A percentile compares a stretch with the other conserved stretches of the same genome.
phyloP scores from a whole-genome alignment of 2,329 filamentous ascomycete genomes.

The Metarhizium sp. region DNA sequence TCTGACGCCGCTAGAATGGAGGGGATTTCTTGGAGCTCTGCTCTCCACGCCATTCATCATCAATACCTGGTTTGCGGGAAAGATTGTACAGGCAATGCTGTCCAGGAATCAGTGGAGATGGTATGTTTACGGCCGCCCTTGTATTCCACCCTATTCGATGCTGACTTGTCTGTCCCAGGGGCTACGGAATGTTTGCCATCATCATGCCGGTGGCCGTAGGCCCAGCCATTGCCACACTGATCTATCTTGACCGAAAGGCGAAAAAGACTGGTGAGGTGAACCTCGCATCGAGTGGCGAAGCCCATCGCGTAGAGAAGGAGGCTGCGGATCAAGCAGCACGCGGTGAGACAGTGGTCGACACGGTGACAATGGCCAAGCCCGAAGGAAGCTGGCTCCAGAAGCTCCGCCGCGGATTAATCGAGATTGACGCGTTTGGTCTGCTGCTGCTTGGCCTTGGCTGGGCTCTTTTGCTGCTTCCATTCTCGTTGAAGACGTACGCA shows the following conservation, averaged over 20 bases:
- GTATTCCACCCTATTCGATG: background rate
- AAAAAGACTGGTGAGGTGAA: constrained; percentile 36
- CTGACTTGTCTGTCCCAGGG: constrained; percentile 30
- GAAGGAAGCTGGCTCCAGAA: constrained; percentile 14
- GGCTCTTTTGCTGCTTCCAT: constrained; percentile 56
- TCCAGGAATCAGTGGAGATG: constrained; percentile 17
- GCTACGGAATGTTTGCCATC: constrained; percentile 51
- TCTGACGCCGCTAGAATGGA: constrained; percentile 38
- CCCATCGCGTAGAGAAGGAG: constrained; percentile 20
- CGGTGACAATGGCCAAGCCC: constrained; percentile 4
- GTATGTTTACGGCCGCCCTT: background rate
- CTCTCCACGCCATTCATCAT: constrained; percentile 23
- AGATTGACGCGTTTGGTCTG: constrained; percentile 27
- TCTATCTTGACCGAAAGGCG: constrained; percentile 49
- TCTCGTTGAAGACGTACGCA: constrained; percentile 43
- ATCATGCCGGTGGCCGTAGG: constrained; percentile 45
- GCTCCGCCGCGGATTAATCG: constrained; percentile 30
- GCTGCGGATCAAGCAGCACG: constrained; percentile 9
- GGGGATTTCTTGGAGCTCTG: constrained; percentile 22
- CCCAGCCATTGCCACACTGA: constrained; percentile 43
- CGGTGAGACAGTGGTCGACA: background rate
- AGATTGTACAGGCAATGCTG: constrained; percentile 30
- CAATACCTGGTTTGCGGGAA: constrained; percentile 29
- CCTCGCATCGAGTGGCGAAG: constrained; percentile 23
- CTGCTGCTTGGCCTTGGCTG: constrained; percentile 38